Percentiles rank a stretch among this genome's conserved stretches.
These are phyloP conservation scores for Macrocystidia cucumis DNA, from an alignment of 1,284 basidiomycete genomes.

Conservation along the genomic window DNA sequence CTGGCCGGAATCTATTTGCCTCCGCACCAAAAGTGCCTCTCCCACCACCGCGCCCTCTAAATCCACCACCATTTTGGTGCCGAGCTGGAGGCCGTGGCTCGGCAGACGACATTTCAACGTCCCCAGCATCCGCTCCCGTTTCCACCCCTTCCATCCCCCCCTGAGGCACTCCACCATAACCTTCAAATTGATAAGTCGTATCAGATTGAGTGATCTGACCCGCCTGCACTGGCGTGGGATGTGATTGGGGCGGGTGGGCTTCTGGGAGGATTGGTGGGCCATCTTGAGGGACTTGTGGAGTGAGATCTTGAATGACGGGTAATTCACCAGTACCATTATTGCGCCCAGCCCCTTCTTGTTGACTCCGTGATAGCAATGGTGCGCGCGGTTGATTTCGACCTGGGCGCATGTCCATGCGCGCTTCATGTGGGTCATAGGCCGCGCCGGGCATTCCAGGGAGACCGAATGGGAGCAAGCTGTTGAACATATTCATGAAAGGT, in stretches of 20 bases:
- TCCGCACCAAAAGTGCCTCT: constrained; percentile 51
- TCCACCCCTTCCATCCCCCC: constrained; percentile 13
- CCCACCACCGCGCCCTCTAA: constrained; percentile 33
- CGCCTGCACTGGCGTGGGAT: constrained; percentile 17
- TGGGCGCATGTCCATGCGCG: constrained; percentile 68
- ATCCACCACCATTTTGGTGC: constrained; percentile 22
- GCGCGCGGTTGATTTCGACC: constrained; percentile 42
- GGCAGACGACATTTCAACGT: constrained; percentile 25
- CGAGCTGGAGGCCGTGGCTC: constrained; percentile 18
- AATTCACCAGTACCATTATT: constrained; percentile 52
- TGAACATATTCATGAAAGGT: constrained; percentile 64
- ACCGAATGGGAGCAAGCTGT: constrained; percentile 32
- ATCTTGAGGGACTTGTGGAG: constrained; percentile 37
- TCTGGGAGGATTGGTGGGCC: constrained; percentile 6
- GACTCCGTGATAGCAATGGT: constrained; percentile 44
- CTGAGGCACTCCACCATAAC: constrained; percentile 7
- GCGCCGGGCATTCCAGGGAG: constrained; percentile 32
- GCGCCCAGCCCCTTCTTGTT: constrained; percentile 36
- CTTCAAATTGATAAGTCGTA: constrained; percentile 4
- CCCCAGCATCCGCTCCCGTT: constrained; percentile 23
- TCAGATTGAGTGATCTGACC: constrained; percentile 7
- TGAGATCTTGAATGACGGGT: constrained; percentile 74
- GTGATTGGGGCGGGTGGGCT: constrained; percentile 11
- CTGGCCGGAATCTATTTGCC: constrained; percentile 56
- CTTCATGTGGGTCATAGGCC: constrained; percentile 70